Base-by-base conservation (phyloP, 2,329 filamentous ascomycete genomes). In the Diaporthe sp. region DNA sequence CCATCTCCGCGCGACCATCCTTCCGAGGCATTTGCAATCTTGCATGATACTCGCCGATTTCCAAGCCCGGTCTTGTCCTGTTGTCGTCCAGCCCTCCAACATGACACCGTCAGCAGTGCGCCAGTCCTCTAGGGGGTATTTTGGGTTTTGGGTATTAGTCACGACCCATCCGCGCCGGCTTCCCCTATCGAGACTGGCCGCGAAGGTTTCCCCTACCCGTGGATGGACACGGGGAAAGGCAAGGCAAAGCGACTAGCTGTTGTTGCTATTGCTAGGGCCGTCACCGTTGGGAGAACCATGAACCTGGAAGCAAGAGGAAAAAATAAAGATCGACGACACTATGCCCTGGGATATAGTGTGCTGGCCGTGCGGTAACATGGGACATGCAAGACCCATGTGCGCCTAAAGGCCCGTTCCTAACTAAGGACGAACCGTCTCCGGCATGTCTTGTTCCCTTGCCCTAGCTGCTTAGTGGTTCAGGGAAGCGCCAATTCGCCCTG, bases 401-500 rank as follows among this genome's bases (percentile, higher is more conserved):
- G 46, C 13, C 44, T 39, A 39, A 31, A 39, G 34, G 31, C 62
- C 62, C 62, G 62, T 68, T 68, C 62, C 62, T 68, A 68, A 68
- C 62, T 68, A 53, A 68, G 62, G 62, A 68, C 62, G 62, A 68
- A 68, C 62, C 62, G 46, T 53, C 62, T 22, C 62, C 62, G 62
- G 62, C 62, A 68, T 53, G 62, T 53, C 31, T 53, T 53, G 12
- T 28, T 68, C 31, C 62, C 62, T 68, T 39, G 46, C 62, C 46
- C 46, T 68, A 68, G 46, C 31, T 8, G 31, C 17, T 46, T 46
- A 28, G 62, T 34, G 28, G 15, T 3, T 44, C 44, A 37, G 44
- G 12, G 42, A 67, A 51, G 17, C 25, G 44, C 46, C 17, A 51
- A 25, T 25, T 34, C 62, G 22, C 25, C 19, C 31, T 53, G 22